Evolutionary conservation across 1,284 basidiomycete genomes (phyloP).

Genomic region (Puccinia triticina): DNA sequence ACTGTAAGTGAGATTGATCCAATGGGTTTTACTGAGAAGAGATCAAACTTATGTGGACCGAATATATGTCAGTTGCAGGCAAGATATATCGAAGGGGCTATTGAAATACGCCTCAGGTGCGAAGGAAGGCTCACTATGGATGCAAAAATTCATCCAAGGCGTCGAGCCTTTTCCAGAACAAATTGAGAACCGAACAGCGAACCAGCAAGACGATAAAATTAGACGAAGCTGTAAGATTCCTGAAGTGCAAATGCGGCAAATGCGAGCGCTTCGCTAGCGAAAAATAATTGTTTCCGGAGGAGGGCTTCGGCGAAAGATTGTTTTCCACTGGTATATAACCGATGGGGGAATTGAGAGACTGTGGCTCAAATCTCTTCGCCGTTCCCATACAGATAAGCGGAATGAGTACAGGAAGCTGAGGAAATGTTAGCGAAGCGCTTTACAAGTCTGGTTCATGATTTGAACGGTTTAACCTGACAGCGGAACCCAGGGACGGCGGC

Average conservation of each 20-base stretch:
- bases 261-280: constrained; percentile 14
- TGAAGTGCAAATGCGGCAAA: not conserved
- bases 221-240: not conserved
- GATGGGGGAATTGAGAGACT: not conserved
- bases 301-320: constrained; percentile 21
- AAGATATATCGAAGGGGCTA: no score
- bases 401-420: not conserved
- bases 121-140: not conserved
- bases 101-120: not conserved
- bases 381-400: not conserved
- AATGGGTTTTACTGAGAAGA: not conserved
- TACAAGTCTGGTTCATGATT: no score
- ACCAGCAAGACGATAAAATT: not conserved
- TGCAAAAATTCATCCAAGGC: not conserved
- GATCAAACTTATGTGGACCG: not conserved
- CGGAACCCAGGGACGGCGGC: no score
- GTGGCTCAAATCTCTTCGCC: not conserved
- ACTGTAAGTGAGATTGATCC: not conserved
- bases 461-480: no score
- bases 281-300: not conserved
- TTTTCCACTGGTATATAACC: not conserved
- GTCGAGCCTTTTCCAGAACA: not conserved
- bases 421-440: no score
- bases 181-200: not conserved
- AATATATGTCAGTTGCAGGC: no score